These are phyloP conservation scores for Phytopythium kandeliae DNA, from an alignment of 352 stramenopile genomes.

Conservation along the genomic window DNA sequence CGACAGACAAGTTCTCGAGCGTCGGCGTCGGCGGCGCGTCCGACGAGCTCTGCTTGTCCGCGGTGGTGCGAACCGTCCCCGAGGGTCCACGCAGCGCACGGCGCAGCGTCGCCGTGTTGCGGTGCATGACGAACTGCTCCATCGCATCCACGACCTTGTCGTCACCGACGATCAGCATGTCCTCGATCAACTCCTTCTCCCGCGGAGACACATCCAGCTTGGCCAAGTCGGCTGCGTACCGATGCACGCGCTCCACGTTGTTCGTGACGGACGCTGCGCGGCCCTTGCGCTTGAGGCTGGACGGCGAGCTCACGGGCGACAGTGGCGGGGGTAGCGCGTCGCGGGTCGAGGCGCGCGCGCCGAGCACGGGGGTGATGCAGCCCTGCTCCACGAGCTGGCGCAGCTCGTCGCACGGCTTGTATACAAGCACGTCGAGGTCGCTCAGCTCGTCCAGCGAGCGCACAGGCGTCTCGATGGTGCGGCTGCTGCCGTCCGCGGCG, in stretches of 20 bases:
- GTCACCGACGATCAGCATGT: constrained; percentile 64
- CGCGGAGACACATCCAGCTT: constrained; percentile 67
- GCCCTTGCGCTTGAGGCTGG: constrained; percentile 65
- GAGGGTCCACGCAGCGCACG: constrained; percentile 43
- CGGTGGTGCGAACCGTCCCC: neutral
- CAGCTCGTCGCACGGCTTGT: constrained; percentile 71
- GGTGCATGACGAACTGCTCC: constrained; percentile 64
- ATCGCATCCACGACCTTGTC: constrained; percentile 74
- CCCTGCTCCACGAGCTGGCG: constrained; percentile 62
- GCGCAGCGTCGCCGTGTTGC: constrained; percentile 41
- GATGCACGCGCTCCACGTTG: constrained; percentile 62
- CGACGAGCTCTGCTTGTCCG: constrained; percentile 11
- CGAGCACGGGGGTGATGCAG: constrained; percentile 57
- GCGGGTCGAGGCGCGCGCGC: constrained; percentile 8
- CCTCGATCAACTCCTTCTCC: constrained; percentile 59
- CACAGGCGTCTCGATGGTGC: constrained; percentile 36
- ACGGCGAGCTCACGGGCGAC: constrained; percentile 39
- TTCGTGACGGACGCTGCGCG: constrained; percentile 58
- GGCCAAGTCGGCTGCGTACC: constrained; percentile 53
- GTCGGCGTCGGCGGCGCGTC: constrained; percentile 8
- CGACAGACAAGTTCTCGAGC: constrained; percentile 47
- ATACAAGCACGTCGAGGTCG: constrained; percentile 59
- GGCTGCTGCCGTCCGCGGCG: neutral
- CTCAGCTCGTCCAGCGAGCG: constrained; percentile 33
- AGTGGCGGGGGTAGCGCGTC: neutral